These are phyloP conservation scores for Umbilicaria muhlenbergii DNA, from an alignment of 495 filamentous ascomycete genomes.

Conservation along the genomic window DNA sequence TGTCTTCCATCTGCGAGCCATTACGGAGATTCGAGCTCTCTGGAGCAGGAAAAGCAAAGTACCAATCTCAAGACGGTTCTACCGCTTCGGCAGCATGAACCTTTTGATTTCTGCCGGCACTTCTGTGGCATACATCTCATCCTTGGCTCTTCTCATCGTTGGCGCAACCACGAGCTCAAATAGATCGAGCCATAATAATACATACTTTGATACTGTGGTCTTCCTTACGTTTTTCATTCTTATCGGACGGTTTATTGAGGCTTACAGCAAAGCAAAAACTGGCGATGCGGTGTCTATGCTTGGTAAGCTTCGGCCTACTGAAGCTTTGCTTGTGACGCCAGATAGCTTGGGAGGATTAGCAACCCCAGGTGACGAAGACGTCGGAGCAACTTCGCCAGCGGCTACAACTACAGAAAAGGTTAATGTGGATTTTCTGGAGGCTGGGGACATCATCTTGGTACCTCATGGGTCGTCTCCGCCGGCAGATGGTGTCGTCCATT, in stretches of 20 bases:
- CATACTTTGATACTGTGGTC: slow-evolving; percentile 90
- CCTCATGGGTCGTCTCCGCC: slow-evolving; percentile 73
- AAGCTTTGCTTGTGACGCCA: slow-evolving; percentile 51
- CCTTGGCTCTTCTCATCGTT: slow-evolving; percentile 61
- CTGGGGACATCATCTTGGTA: slow-evolving; percentile 65
- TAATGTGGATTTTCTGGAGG: slow-evolving; percentile 60
- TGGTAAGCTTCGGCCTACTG: slow-evolving; percentile 61
- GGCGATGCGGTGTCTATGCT: slow-evolving; percentile 77
- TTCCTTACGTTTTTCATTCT: slow-evolving; percentile 89
- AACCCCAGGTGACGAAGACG: background rate
- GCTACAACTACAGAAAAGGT: slow-evolving; percentile 26
- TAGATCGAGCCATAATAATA: slow-evolving; percentile 33
- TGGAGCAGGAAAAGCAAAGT: slow-evolving; percentile 71
- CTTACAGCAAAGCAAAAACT: slow-evolving; percentile 83
- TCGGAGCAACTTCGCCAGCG: slow-evolving; percentile 2
- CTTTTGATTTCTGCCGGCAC: slow-evolving; percentile 83
- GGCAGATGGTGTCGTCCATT: slow-evolving; percentile 57
- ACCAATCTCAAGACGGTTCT: slow-evolving; percentile 63
- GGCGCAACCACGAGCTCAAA: slow-evolving; percentile 33
- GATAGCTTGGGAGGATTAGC: background rate
- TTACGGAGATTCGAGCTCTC: slow-evolving; percentile 63
- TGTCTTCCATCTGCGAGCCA: slow-evolving; percentile 62
- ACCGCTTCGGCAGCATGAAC: slow-evolving; percentile 94
- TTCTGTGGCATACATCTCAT: slow-evolving; percentile 74
- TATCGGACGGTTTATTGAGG: slow-evolving; percentile 64